These are phyloP conservation scores for Colletotrichum trifolii DNA, from an alignment of 2,329 filamentous ascomycete species.

Conservation along the genomic window DNA sequence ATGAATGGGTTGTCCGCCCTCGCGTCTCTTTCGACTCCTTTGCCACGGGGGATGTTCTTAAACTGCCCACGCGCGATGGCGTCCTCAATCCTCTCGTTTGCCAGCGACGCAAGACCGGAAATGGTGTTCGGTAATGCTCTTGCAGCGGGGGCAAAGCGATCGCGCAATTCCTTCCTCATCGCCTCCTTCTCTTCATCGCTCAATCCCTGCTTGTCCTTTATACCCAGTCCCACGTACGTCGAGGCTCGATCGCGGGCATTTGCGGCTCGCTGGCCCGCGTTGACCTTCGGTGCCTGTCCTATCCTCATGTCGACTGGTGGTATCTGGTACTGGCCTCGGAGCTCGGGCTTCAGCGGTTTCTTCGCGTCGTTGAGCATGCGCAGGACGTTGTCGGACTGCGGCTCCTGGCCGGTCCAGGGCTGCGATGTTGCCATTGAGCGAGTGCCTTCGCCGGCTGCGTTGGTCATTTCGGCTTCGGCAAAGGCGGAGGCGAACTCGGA, in stretches of 20 bases:
- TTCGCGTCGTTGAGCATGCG: constrained; percentile 87
- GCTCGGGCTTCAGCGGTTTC: constrained; percentile 70
- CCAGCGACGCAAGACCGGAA: constrained; percentile 81
- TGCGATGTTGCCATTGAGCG: constrained; percentile 73
- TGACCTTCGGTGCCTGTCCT: constrained; percentile 50
- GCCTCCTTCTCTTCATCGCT: constrained; percentile 79
- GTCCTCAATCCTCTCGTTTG: constrained; percentile 92
- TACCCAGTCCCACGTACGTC: constrained; percentile 61
- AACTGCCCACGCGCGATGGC: constrained; percentile 94
- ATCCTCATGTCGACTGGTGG: constrained; percentile 66
- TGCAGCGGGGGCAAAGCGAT: constrained; percentile 80
- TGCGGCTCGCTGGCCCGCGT: constrained; percentile 59
- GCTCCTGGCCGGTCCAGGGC: constrained; percentile 84
- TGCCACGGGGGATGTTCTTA: constrained; percentile 82
- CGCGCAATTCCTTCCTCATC: constrained; percentile 78
- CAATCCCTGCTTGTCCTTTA: constrained; percentile 61
- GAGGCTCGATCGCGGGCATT: constrained; percentile 67
- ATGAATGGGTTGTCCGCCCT: constrained; percentile 89
- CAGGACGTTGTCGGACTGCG: constrained; percentile 77
- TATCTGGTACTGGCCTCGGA: constrained; percentile 58
- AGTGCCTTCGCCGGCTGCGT: constrained; percentile 75
- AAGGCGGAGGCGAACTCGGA: constrained; percentile 61
- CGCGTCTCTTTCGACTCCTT: constrained; percentile 82
- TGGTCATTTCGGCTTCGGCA: constrained; percentile 58
- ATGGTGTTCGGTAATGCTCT: constrained; percentile 81